These are phyloP conservation scores for Dentiscutata heterogama DNA, from an alignment of 371 early-diverging fungal genomes.

Conservation along the genomic window DNA sequence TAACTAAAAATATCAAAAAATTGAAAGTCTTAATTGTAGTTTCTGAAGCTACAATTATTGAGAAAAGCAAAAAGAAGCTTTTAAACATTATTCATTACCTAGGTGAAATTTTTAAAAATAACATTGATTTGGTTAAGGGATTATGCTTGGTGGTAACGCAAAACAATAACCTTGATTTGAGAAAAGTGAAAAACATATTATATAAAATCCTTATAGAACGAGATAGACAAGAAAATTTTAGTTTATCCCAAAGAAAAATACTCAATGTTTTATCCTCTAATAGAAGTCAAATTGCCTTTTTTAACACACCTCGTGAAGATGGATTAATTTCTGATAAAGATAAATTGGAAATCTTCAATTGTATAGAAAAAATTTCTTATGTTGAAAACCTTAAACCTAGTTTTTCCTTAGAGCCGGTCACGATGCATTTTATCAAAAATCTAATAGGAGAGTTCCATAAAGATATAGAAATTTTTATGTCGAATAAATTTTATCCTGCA, in stretches of 20 bases:
- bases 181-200: no score
- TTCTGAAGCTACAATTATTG: no score
- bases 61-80: no score
- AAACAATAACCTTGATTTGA: not conserved
- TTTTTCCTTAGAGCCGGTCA: no score
- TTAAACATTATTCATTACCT: conserved; percentile 1
- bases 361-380: conserved; percentile 6
- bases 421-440: not conserved
- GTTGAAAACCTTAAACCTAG: not conserved
- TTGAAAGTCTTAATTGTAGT: not conserved
- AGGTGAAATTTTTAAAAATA: conserved; percentile 16
- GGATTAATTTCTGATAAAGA: conserved; percentile 4
- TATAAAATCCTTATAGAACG: not conserved
- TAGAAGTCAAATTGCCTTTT: not conserved
- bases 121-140: not conserved
- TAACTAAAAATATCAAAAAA: not conserved
- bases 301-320: not conserved
- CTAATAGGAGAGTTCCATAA: not conserved
- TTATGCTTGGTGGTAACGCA: conserved; percentile 10
- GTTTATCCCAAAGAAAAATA: not conserved
- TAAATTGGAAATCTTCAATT: not conserved
- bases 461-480: conserved; percentile 14
- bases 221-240: not conserved
- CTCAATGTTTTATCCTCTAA: not conserved
- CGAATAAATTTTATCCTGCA: not conserved